These are phyloP conservation scores for Royoungia palumana DNA, from an alignment of 768 basidiomycete species.

Conservation along the genomic window DNA sequence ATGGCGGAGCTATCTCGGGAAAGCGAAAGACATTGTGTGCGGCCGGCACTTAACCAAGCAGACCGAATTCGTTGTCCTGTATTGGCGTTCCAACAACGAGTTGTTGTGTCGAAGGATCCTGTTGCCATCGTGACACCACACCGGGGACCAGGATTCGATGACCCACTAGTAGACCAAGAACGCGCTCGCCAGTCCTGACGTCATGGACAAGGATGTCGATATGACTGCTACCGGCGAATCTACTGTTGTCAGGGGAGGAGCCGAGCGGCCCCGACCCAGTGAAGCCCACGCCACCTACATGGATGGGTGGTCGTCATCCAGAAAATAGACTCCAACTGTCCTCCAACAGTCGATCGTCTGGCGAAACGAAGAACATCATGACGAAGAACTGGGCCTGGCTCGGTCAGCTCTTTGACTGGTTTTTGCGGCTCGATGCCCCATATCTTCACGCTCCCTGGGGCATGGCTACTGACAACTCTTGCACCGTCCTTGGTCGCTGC, in stretches of 20 bases:
- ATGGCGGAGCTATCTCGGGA: slow-evolving; percentile 1
- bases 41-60: not conserved
- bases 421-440: not conserved
- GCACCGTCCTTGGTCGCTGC: not conserved
- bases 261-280: not conserved
- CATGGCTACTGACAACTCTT: not conserved
- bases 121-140: slow-evolving; percentile 1
- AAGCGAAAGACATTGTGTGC: not conserved
- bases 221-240: not conserved
- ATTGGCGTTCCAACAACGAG: not conserved
- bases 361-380: not conserved
- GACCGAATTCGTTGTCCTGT: slow-evolving; percentile 1
- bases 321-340: no score
- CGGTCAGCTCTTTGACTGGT: not conserved
- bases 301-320: not conserved
- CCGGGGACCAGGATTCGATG: not conserved
- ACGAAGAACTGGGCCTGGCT: no score
- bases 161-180: not conserved
- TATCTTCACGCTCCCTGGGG: not conserved
- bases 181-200: not conserved
- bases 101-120: not conserved
- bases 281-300: no score
- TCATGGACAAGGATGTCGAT: not conserved
- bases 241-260: not conserved
- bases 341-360: not conserved